phyloP scores from a whole-genome alignment of 1,284 basidiomycete genomes.

The Polyporus tsugae region DNA sequence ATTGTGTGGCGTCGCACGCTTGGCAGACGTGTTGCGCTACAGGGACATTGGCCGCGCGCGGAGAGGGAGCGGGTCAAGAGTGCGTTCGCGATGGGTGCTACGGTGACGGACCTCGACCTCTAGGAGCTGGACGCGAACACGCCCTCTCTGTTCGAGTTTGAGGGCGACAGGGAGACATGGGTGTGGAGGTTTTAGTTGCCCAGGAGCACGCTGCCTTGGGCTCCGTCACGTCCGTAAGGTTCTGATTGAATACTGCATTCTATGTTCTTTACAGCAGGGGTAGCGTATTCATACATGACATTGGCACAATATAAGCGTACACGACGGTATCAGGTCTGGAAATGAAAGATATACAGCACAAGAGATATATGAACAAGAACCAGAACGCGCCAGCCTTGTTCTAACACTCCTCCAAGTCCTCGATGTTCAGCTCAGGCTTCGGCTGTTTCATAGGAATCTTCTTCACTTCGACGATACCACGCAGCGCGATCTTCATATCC shows the following conservation, averaged over 20 bases:
- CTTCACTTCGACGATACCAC: constrained; percentile 34
- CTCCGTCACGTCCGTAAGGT: not conserved
- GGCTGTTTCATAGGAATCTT: constrained; percentile 13
- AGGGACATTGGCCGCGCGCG: not conserved
- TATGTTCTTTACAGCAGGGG: not conserved
- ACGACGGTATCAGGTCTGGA: not conserved
- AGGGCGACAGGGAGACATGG: not conserved
- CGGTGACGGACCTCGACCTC: not conserved
- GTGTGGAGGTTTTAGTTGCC: not conserved
- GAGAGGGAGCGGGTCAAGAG: not conserved
- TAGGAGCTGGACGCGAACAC: not conserved
- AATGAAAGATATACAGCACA: not conserved
- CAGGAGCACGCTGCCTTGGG: not conserved
- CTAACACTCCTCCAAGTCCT: constrained; percentile 16
- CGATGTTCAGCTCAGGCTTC: constrained; percentile 34
- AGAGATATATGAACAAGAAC: not conserved
- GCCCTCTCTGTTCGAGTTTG: not conserved
- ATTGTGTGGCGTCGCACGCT: not conserved
- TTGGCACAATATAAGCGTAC: not conserved
- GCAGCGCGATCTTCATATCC: constrained; percentile 38
- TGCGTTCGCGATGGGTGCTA: not conserved
- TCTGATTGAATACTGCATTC: not conserved
- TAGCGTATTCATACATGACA: constrained; percentile 26
- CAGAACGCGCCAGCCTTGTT: not conserved
- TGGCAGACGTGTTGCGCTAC: not conserved